A percentile compares a stretch with the other conserved stretches of the same genome.
Evolutionary conservation across 495 filamentous ascomycete genomes (phyloP).

Genomic region (Extremus antarcticus): DNA sequence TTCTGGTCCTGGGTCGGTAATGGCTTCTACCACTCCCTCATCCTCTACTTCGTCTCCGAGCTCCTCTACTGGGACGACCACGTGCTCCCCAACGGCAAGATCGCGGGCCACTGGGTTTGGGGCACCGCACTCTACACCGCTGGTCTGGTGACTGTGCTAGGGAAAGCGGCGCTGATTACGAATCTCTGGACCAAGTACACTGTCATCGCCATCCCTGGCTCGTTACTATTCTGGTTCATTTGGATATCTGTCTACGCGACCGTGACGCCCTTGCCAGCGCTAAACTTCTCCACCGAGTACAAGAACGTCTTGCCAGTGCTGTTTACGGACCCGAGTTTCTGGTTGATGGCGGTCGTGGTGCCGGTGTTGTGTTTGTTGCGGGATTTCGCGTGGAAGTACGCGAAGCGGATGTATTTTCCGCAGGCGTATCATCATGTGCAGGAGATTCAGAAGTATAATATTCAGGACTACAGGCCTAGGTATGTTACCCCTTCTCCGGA

Average conservation of each 20-base stretch:
- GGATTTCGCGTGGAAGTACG: slow-evolving; percentile 72
- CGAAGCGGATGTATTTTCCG: slow-evolving; percentile 91
- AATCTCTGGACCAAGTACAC: slow-evolving; percentile 99
- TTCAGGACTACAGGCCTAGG: slow-evolving; percentile 94
- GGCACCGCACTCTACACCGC: slow-evolving; percentile 84
- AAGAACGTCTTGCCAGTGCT: slow-evolving; percentile 69
- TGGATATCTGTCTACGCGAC: slow-evolving; percentile 87
- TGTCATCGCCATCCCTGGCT: slow-evolving; percentile 89
- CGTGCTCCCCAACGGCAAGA: slow-evolving; percentile 59
- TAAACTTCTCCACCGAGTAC: slow-evolving; percentile 78
- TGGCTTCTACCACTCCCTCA: slow-evolving; percentile 89
- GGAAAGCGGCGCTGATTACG: slow-evolving; percentile 88
- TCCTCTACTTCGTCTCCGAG: slow-evolving; percentile 77
- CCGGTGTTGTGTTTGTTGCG: slow-evolving; percentile 76
- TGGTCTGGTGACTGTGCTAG: slow-evolving; percentile 80
- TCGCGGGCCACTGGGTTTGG: slow-evolving; percentile 96
- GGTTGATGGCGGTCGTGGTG: slow-evolving; percentile 71
- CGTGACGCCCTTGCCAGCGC: slow-evolving; percentile 71
- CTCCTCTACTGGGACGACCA: slow-evolving; percentile 73
- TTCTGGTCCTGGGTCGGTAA: slow-evolving; percentile 89
- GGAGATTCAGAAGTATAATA: slow-evolving; percentile 99
- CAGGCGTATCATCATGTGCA: slow-evolving; percentile 97
- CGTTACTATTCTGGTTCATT: slow-evolving; percentile 78
- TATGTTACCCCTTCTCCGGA: slow-evolving; percentile 32
- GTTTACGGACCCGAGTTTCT: slow-evolving; percentile 76